A percentile compares a stretch with the other conserved stretches of the same genome.
Evolutionary conservation across 495 filamentous ascomycete genomes (phyloP).

Genomic region (Daldinia decipiens): DNA sequence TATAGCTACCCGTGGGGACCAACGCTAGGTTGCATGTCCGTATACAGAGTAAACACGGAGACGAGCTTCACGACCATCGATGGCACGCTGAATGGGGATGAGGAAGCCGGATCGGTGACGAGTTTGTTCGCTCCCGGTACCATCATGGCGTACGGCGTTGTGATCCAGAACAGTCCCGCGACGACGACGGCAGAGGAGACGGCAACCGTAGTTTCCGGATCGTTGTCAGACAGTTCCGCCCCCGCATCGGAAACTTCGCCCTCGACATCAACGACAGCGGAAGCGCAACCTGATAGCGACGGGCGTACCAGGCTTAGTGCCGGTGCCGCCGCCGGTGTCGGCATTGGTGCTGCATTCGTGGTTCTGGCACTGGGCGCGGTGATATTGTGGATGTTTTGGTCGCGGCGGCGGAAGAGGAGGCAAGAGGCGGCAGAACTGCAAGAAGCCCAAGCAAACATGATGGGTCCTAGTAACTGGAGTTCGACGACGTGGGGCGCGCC

Average conservation of each 20-base stretch:
- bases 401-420: constrained; percentile 22
- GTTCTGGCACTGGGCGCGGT: constrained; percentile 15
- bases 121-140: constrained; percentile 28
- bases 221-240: background rate
- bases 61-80: constrained; percentile 35
- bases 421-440: background rate
- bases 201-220: constrained; percentile 1
- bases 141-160: constrained; percentile 37
- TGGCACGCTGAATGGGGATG: constrained; percentile 21
- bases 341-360: constrained; percentile 19
- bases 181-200: constrained; percentile 3
- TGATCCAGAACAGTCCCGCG: constrained; percentile 12
- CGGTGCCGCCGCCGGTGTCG: constrained; percentile 28
- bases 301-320: constrained; percentile 12
- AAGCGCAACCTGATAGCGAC: background rate
- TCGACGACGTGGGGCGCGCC: constrained; percentile 12
- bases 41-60: constrained; percentile 26
- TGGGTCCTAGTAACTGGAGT: constrained; percentile 8
- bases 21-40: constrained; percentile 28
- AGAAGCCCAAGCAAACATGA: background rate
- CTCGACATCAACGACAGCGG: background rate
- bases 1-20: constrained; percentile 36
- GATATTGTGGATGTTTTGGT: constrained; percentile 27
- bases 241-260: constrained; percentile 26
- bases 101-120: constrained; percentile 15